Percentiles rank a stretch among this genome's conserved stretches.
These are phyloP conservation scores for Talaromyces verruculosus DNA, from an alignment of 2,329 filamentous ascomycete species.

Conservation along the genomic window DNA sequence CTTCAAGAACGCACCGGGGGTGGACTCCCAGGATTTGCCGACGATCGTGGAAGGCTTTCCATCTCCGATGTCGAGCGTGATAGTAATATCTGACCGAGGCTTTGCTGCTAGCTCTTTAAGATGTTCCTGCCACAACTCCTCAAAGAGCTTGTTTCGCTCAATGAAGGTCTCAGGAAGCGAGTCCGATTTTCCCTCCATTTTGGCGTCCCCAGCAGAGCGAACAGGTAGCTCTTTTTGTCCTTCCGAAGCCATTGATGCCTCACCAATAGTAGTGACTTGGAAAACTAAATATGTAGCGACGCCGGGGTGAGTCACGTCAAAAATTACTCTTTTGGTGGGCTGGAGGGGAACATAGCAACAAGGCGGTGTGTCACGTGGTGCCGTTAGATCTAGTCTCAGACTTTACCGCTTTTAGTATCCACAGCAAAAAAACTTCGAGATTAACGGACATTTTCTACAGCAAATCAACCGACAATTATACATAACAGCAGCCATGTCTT, in stretches of 20 bases:
- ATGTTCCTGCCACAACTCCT: constrained; percentile 80
- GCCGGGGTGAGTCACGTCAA: constrained; percentile 19
- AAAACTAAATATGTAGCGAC: background rate
- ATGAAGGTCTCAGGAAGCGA: constrained; percentile 73
- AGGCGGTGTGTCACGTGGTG: constrained; percentile 41
- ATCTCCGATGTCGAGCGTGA: constrained; percentile 48
- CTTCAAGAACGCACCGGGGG: constrained; percentile 73
- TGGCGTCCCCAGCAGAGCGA: constrained; percentile 28
- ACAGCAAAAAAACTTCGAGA: constrained; percentile 38
- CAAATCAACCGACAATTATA: constrained; percentile 24
- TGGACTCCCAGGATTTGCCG: constrained; percentile 88
- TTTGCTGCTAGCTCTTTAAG: constrained; percentile 68
- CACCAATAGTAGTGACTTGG: background rate
- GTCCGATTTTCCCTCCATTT: constrained; percentile 32
- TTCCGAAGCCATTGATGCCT: constrained; percentile 34
- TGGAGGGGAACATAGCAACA: constrained; percentile 29
- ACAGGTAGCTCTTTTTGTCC: constrained; percentile 39
- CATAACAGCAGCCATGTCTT: constrained; percentile 55
- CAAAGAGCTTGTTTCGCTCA: constrained; percentile 81
- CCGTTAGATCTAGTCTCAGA: constrained; percentile 28
- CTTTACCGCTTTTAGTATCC: constrained; percentile 48
- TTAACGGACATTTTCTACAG: constrained; percentile 32
- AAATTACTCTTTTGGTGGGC: constrained; percentile 23
- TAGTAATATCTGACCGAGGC: constrained; percentile 49
- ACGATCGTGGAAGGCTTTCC: constrained; percentile 42